Conservation (phyloP, 768 basidiomycete species). For the Lactifluus hygrophoroides region DNA sequence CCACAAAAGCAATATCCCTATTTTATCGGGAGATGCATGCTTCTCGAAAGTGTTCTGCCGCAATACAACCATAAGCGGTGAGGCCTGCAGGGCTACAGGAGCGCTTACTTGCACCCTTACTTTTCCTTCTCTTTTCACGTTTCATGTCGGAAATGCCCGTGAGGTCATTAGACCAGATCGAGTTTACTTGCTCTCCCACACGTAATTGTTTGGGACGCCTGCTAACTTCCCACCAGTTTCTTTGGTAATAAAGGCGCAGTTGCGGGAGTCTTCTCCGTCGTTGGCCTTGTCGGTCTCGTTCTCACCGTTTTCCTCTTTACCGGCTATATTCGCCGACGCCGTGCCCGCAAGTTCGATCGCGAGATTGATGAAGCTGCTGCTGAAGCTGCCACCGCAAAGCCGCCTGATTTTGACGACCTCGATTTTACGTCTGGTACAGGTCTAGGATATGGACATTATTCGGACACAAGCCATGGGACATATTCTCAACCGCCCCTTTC, state of each 20-base stretch:
- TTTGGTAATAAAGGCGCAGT: constrained; percentile 66
- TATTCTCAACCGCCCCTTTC: constrained; percentile 34
- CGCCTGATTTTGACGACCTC: constrained; percentile 45
- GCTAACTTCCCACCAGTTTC: constrained; percentile 30
- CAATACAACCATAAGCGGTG: background rate
- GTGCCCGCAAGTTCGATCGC: constrained; percentile 56
- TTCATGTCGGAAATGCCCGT: background rate
- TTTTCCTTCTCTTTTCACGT: background rate
- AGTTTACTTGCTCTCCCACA: background rate
- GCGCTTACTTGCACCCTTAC: background rate
- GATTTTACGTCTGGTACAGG: constrained; percentile 26
- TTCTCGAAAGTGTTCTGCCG: background rate
- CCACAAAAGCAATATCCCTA: background rate
- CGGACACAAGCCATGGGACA: constrained; percentile 50
- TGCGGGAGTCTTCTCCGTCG: constrained; percentile 62
- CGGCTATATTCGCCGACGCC: constrained; percentile 51
- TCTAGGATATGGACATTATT: constrained; percentile 31
- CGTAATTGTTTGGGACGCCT: background rate
- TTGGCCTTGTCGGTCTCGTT: constrained; percentile 50
- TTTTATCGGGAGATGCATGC: background rate
- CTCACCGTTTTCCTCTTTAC: constrained; percentile 45
- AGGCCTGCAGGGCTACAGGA: background rate
- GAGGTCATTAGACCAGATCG: background rate
- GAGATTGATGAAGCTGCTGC: constrained; percentile 66
- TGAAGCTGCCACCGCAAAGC: constrained; percentile 45